A percentile compares a stretch with the other conserved stretches of the same genome.
Conservation (phyloP, 1,284 basidiomycete species). For the Puccinia polysora region DNA sequence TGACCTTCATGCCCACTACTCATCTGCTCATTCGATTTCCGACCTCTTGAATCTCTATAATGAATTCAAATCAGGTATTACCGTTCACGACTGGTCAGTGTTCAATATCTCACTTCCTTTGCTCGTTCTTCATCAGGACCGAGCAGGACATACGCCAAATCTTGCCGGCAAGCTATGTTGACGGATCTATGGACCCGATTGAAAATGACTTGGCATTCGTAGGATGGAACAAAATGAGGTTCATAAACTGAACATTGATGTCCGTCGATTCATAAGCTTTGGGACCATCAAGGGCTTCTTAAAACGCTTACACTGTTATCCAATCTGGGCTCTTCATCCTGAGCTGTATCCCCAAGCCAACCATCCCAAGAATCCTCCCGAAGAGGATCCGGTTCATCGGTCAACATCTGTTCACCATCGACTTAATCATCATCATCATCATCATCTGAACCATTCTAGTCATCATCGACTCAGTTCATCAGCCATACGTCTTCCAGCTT, state of each 20-base stretch:
- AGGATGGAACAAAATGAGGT: conserved; percentile 69
- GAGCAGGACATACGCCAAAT: not conserved
- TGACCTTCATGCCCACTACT: conserved; percentile 18
- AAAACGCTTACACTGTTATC: conserved; percentile 85
- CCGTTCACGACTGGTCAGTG: conserved; percentile 70
- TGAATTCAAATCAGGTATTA: conserved; percentile 74
- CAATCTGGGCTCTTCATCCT: conserved; percentile 56
- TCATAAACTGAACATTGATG: conserved; percentile 71
- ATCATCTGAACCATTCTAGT: not conserved
- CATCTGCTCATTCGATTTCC: conserved; percentile 45
- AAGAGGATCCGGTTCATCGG: not conserved
- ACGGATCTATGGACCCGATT: too few relatives aligned
- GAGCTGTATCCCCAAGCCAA: not conserved
- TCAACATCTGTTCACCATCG: not conserved
- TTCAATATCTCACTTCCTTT: too few relatives aligned
- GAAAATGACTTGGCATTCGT: too few relatives aligned
- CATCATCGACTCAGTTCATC: conserved; percentile 16
- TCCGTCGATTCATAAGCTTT: conserved; percentile 90
- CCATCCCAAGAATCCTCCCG: not conserved
- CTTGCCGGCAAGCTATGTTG: too few relatives aligned
- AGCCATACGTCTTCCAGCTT: conserved; percentile 19
- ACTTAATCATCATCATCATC: not conserved
- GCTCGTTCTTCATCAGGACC: not conserved
- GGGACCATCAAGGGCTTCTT: conserved; percentile 99
- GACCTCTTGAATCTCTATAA: conserved; percentile 78